phyloP scores from a whole-genome alignment of 805 yeast genomes.

The Ascoidea rubescens region DNA sequence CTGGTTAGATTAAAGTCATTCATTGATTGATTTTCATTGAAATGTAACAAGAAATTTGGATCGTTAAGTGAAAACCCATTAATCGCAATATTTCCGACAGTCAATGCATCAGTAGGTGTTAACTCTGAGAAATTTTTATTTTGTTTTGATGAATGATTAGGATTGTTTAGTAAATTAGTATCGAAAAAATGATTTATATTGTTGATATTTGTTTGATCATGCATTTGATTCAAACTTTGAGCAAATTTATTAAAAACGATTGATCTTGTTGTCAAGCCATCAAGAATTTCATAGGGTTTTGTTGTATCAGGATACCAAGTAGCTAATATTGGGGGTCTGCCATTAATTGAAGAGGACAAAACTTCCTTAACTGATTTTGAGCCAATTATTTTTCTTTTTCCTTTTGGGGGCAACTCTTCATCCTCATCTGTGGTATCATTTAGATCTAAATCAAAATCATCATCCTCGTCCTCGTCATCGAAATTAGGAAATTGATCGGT shows the following conservation, averaged over 20 bases:
- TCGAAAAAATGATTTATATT: neutral
- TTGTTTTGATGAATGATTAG: no score
- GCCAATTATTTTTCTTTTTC: conserved; percentile 47
- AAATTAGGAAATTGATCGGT: conserved; percentile 5
- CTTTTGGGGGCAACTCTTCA: conserved; percentile 69
- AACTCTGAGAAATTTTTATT: neutral
- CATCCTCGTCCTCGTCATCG: conserved; percentile 18
- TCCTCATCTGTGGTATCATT: conserved; percentile 93
- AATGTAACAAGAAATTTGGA: no score
- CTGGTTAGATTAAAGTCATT: conserved; percentile 10
- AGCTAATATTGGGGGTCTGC: conserved; percentile 87
- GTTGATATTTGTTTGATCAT: neutral
- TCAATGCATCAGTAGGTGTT: neutral
- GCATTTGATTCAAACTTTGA: neutral
- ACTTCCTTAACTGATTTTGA: conserved; percentile 86
- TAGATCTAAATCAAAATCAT: conserved; percentile 23
- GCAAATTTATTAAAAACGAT: conserved; percentile 26
- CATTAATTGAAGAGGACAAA: conserved; percentile 72
- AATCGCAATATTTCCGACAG: neutral
- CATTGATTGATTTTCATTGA: conserved; percentile 12
- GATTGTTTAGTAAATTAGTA: no score
- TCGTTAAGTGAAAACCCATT: conserved; percentile 10
- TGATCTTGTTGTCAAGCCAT: conserved; percentile 83
- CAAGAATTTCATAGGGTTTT: conserved; percentile 87
- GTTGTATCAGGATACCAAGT: conserved; percentile 72